phyloP scores from a whole-genome alignment of 345 rosid genomes.

The Hevea brasiliensis region DNA sequence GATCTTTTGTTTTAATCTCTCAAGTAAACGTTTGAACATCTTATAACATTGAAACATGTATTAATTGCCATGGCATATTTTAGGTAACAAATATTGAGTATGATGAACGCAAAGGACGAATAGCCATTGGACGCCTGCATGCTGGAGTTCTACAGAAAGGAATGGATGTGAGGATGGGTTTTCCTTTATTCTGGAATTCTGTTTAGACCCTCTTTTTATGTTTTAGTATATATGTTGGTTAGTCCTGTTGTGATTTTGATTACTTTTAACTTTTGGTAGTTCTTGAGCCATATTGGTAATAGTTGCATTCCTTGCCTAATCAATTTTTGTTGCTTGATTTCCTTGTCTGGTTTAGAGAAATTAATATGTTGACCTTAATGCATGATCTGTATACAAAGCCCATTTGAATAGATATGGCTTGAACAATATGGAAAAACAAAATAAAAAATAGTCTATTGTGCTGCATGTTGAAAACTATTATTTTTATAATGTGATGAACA shows the following conservation, averaged over 20 bases:
- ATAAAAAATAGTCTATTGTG: too few species aligned
- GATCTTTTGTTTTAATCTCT: constrained; percentile 4
- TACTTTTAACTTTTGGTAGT: background rate
- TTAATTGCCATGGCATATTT: constrained; percentile 16
- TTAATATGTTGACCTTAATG: background rate
- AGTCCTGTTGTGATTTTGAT: background rate
- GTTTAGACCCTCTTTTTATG: background rate
- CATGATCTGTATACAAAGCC: background rate
- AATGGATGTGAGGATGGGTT: constrained; percentile 83
- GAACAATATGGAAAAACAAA: background rate
- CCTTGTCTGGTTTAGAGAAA: background rate
- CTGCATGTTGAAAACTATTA: too few species aligned
- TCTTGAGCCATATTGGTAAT: background rate
- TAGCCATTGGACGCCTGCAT: constrained; percentile 95
- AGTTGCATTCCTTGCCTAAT: background rate
- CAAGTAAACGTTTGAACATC: background rate
- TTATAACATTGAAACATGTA: background rate
- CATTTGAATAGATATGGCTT: background rate
- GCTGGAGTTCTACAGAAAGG: constrained; percentile 81
- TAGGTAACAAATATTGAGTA: constrained; percentile 91
- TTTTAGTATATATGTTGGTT: background rate
- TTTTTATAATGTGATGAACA: background rate
- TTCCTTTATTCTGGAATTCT: constrained; percentile 13
- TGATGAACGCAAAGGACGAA: constrained; percentile 96
- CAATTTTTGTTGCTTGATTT: background rate